Conservation (phyloP, 176 grass and related monocot species). For the Triticum turgidum region DNA sequence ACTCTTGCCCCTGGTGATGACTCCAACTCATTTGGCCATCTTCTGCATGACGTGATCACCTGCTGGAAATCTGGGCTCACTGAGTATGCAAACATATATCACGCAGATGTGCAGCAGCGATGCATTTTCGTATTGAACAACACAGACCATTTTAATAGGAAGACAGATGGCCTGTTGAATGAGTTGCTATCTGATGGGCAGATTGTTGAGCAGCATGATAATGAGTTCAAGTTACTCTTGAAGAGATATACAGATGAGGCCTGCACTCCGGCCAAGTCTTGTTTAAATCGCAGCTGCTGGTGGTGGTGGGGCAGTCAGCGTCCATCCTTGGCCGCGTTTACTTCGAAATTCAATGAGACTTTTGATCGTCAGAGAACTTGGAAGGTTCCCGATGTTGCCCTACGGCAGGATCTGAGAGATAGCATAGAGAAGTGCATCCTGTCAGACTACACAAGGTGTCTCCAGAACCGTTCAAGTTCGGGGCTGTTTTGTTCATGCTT, state of each 20-base stretch:
- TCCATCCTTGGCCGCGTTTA: background rate
- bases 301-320: background rate
- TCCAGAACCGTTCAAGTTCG: background rate
- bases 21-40: background rate
- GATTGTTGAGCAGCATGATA: background rate
- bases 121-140: background rate
- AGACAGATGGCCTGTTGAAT: background rate
- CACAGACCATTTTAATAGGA: background rate
- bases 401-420: background rate
- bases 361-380: background rate
- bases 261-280: background rate
- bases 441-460: background rate
- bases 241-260: background rate
- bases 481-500: background rate
- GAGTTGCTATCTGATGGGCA: background rate
- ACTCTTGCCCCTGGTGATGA: background rate
- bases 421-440: background rate
- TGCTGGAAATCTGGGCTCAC: background rate
- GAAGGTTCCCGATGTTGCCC: background rate
- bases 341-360: background rate
- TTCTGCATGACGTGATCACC: background rate
- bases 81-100: background rate
- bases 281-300: background rate
- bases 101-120: background rate
- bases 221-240: background rate